These are phyloP conservation scores for Picochlorum sp. DNA, from an alignment of 139 green algal species.

Conservation along the genomic window DNA sequence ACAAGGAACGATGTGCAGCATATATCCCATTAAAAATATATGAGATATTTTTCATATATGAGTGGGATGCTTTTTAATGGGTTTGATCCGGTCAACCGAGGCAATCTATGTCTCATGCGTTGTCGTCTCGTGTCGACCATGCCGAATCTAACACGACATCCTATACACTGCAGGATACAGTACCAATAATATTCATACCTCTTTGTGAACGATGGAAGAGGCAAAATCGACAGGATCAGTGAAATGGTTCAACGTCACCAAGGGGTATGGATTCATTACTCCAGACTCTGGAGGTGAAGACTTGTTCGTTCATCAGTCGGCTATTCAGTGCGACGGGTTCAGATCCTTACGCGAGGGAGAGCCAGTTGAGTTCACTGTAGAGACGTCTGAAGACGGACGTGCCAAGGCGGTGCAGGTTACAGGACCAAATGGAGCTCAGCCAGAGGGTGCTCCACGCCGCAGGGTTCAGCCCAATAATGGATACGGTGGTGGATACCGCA, in stretches of 20 bases:
- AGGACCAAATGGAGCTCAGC: conserved; percentile 31
- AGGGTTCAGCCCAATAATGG: conserved; percentile 17
- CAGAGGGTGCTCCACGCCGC: conserved; percentile 32
- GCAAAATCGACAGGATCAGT: conserved; percentile 40
- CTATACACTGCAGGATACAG: background rate
- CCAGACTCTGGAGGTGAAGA: conserved; percentile 54
- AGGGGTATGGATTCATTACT: conserved; percentile 74
- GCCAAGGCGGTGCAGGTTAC: conserved; percentile 42
- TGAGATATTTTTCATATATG: too few relatives aligned
- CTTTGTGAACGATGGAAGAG: conserved; percentile 19
- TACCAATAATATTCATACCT: background rate
- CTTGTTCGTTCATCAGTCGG: conserved; percentile 70
- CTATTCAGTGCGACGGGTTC: conserved; percentile 69
- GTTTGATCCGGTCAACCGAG: too few relatives aligned
- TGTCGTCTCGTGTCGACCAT: too few relatives aligned
- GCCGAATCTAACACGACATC: too few relatives aligned
- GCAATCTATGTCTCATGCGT: too few relatives aligned
- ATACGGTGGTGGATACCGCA: conserved; percentile 5
- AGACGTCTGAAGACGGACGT: conserved; percentile 48
- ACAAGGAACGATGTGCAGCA: too few relatives aligned
- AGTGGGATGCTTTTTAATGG: too few relatives aligned
- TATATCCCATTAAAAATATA: too few relatives aligned
- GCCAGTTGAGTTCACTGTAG: conserved; percentile 62
- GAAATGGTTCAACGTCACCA: conserved; percentile 81
- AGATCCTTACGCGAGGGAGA: conserved; percentile 61